Percentiles rank a stretch among this genome's conserved stretches.
These are phyloP conservation scores for Yamadazyma friedrichii DNA, from an alignment of 1,139 yeast species.

Conservation along the genomic window DNA sequence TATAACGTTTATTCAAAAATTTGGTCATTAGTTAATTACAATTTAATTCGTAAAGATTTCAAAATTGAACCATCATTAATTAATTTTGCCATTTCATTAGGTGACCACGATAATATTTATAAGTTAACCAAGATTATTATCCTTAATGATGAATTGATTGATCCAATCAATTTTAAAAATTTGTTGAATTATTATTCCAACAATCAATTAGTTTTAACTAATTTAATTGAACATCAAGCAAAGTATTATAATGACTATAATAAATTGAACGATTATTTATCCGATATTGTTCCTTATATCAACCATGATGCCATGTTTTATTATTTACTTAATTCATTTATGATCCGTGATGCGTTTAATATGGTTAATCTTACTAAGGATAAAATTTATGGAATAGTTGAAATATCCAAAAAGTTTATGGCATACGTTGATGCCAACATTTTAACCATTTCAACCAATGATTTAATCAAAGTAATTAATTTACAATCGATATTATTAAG, in stretches of 20 bases:
- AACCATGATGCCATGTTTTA: conserved; percentile 1
- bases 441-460: conserved; percentile 9
- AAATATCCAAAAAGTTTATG: conserved; percentile 26
- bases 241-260: conserved; percentile 24
- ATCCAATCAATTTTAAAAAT: conserved; percentile 31
- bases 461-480: conserved; percentile 23
- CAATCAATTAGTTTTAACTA: conserved; percentile 35
- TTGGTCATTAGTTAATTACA: conserved; percentile 36
- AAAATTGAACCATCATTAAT: conserved; percentile 27
- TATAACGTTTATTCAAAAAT: conserved; percentile 16
- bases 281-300: conserved; percentile 24
- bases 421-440: conserved; percentile 12
- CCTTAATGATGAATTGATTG: conserved; percentile 32
- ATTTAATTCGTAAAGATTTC: conserved; percentile 40
- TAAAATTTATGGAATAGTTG: conserved; percentile 35
- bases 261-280: conserved; percentile 30
- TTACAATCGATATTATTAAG: conserved; percentile 43
- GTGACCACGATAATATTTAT: conserved; percentile 37
- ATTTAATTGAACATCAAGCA: conserved; percentile 35
- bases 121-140: conserved; percentile 40
- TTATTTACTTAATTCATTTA: conserved; percentile 26
- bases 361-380: conserved; percentile 30
- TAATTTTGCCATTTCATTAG: conserved; percentile 31
- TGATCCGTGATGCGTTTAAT: conserved; percentile 28
- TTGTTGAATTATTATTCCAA: conserved; percentile 32